phyloP scores from a whole-genome alignment of 257 asterid genomes.

The Solanum tacnaense region DNA sequence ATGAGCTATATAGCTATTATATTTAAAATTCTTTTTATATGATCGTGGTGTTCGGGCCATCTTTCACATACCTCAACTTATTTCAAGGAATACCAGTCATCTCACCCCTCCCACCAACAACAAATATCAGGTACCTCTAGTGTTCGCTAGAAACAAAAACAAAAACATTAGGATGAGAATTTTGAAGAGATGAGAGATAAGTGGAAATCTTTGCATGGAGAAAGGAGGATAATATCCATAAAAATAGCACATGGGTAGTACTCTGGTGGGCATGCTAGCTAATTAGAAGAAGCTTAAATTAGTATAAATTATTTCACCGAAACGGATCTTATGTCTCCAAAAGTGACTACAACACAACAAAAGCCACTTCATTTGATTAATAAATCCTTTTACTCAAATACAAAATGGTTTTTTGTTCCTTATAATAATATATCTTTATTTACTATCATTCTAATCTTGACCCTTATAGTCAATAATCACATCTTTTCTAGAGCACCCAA shows the following conservation, averaged over 20 bases:
- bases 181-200: not conserved
- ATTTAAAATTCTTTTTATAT: not conserved
- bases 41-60: fast-evolving
- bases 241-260: slow-evolving; percentile 3
- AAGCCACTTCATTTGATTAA: slow-evolving; percentile 26
- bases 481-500: not conserved
- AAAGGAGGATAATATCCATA: not conserved
- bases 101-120: not conserved
- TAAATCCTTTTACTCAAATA: slow-evolving; percentile 5
- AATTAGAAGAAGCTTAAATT: not conserved
- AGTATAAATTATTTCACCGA: slow-evolving; percentile 3
- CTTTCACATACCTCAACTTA: not conserved
- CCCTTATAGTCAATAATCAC: not conserved
- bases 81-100: too few species aligned
- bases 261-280: not conserved
- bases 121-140: not conserved
- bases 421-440: not conserved
- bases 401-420: not conserved
- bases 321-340: slow-evolving; percentile 16
- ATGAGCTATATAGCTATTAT: not conserved
- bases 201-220: not conserved
- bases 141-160: too few species aligned
- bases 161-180: not conserved
- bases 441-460: not conserved
- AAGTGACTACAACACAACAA: slow-evolving; percentile 25